Evolutionary conservation across 805 yeast genomes (phyloP).

Genomic region (Ogataea pilisensis): DNA sequence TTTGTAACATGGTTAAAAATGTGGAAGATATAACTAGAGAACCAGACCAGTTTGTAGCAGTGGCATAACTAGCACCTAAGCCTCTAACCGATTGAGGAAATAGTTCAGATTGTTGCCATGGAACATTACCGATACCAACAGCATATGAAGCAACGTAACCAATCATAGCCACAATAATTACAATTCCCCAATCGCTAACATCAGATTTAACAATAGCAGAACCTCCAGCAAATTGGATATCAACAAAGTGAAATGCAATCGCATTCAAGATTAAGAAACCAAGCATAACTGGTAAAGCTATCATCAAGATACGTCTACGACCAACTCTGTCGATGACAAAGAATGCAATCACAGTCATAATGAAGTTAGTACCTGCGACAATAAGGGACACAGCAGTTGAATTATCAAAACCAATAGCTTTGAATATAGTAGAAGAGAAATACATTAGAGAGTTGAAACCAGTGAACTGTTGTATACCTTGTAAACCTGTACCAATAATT

Average conservation of each 20-base stretch:
- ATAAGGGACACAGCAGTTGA: slow-evolving; percentile 94
- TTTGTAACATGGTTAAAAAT: slow-evolving; percentile 49
- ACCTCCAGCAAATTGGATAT: slow-evolving; percentile 39
- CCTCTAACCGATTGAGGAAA: slow-evolving; percentile 54
- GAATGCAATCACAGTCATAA: slow-evolving; percentile 82
- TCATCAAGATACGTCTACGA: slow-evolving; percentile 73
- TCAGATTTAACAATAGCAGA: slow-evolving; percentile 41
- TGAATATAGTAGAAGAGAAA: slow-evolving; percentile 88
- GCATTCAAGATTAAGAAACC: slow-evolving; percentile 74
- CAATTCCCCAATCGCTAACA: slow-evolving; percentile 81
- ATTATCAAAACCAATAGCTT: slow-evolving; percentile 82
- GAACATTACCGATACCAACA: slow-evolving; percentile 51
- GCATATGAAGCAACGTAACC: slow-evolving; percentile 50
- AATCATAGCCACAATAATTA: slow-evolving; percentile 62
- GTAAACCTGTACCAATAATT: slow-evolving; percentile 66
- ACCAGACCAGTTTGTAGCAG: slow-evolving; percentile 46
- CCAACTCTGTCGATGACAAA: slow-evolving; percentile 85
- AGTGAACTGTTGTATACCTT: slow-evolving; percentile 94
- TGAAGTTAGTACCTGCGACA: slow-evolving; percentile 90
- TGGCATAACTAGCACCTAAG: slow-evolving; percentile 38
- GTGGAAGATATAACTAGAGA: slow-evolving; percentile 49
- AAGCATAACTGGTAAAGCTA: slow-evolving; percentile 85
- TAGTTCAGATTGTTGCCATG: slow-evolving; percentile 58
- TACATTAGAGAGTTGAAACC: slow-evolving; percentile 97
- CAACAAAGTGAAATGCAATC: slow-evolving; percentile 68